Evolutionary conservation across 2,329 filamentous ascomycete species (phyloP), one percentile per base, ranked within the genome.

Genomic region (Beauveria scarabaeidicola): DNA sequence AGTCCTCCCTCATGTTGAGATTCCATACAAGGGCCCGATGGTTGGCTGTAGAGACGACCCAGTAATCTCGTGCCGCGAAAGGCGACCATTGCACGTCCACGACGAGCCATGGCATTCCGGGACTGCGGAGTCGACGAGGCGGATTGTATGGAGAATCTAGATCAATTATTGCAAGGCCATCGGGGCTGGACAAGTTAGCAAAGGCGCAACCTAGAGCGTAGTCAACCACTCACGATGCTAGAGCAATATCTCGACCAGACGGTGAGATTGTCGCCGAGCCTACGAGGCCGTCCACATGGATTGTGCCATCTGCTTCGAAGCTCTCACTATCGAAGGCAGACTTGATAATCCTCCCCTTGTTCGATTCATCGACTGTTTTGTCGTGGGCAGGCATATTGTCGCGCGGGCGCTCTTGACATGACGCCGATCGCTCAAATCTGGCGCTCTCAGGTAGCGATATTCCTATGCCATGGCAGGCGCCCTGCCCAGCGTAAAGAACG

Each of bases 71-170:
- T 21, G 83, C 85, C 13, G 92, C 89, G 71, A 97, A 96, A 1
- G 93, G 93, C 11, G 91, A 96, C 93, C 93, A 97, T 73, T 97
- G 93, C 32, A 96, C 92, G 72, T 97, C 93, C 11, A 93, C 91
- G 5, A 96, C 92, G 55, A 96, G 86, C 91, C 92, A 97, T n/a
- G 90, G 88, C 47, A 91, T 86, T 59, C 90, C 88, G 73, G 96
- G 90, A 63, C 88, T 88, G 66, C 81, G 82, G 52, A 97, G 81
- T 67, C 91, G 88, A 19, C 91, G 87, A 19, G 93, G 93, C 10
- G 89, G 88, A 61, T 88, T 94, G 70, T 91, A 94, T 1, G 91
- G 91, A 11, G 87, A 91, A 74, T 97, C 92, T 51, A 97, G 80
- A 67, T 97, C 92, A 68, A 97, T 92, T 65, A 97, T 91, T 69